Base-by-base conservation (phyloP, 2,329 filamentous ascomycete species). In the Calycina marina region DNA sequence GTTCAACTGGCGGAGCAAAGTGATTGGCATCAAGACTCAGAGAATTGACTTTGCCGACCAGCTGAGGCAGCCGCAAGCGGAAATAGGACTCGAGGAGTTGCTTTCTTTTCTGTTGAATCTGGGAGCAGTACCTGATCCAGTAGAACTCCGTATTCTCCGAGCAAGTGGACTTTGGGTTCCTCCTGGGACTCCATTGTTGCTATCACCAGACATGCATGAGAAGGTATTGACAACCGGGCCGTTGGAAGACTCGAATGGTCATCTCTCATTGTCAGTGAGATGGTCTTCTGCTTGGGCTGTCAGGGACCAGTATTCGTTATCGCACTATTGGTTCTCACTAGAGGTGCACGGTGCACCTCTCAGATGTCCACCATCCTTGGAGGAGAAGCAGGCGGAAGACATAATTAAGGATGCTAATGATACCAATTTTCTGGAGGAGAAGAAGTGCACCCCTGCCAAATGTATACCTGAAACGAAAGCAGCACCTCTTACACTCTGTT, bases 1-100 rank as follows among this genome's bases (percentile, higher is more conserved):
- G 0, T 75, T 78, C 48, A 67, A 77, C 51, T 78, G 73, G 72
- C 66, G 65, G 43, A 64, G 64, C n/a, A 63, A 74, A 40, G 57
- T 66, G 3, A 73, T 76, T 14, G 72, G 73, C 1, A 56, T 67
- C 34, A 72, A 69, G 46, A 67, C 67, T 10, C 73, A 76, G 53
- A 60, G 73, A 18, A 60, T 77, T 24, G 70, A 77, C 48, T 78
- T 77, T 41, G 66, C 57, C 32, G 61, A 64, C 32, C 57, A 64
- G 30, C 41, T 65, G 32, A 45, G 53, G 6, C 57, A 62, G 31
- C 61, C 61, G 8, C 60, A 63, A 38, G 60, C 61, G 1, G 61
- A 64, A 35, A 55, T 64, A 33, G 58, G 59, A 13, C 74, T 78
- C 43, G 67, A 72, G 37, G 66, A 73, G 40, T 54, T 79, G 3